Percentiles rank a stretch among this genome's conserved stretches.
Conservation (phyloP, 106 monocot species). For the Iris macrosiphon region DNA sequence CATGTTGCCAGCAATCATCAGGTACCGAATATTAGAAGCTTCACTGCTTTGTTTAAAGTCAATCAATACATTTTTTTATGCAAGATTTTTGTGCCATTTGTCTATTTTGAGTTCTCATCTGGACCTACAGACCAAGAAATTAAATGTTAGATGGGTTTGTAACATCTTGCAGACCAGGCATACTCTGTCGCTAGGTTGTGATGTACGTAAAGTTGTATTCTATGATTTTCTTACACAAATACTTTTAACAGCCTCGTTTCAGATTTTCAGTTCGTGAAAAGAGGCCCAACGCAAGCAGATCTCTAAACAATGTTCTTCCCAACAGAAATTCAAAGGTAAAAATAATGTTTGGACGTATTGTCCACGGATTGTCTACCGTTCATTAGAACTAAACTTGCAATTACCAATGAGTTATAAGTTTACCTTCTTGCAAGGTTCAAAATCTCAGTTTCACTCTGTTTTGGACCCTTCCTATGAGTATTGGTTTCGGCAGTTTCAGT, state of each 20-base stretch:
- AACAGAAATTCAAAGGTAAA: not conserved
- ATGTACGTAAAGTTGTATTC: not conserved
- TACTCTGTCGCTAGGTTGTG: not conserved
- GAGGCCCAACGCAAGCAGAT: not conserved
- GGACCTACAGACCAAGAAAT: not conserved
- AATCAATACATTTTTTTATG: not conserved
- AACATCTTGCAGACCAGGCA: not conserved
- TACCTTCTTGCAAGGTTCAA: no score
- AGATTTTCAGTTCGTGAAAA: conserved; percentile 9
- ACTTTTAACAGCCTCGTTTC: not conserved
- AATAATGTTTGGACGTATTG: no score
- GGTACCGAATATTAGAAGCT: not conserved
- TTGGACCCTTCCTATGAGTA: no score
- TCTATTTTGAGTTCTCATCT: not conserved
- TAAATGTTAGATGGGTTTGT: not conserved
- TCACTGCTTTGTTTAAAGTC: not conserved
- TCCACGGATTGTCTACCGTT: no score
- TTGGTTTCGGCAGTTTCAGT: no score
- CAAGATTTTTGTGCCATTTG: no score
- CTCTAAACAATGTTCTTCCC: conserved; percentile 1
- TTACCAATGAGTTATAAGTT: no score
- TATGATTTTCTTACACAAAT: not conserved
- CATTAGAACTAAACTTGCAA: no score
- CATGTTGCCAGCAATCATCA: not conserved
- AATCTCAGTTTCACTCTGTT: no score